Evolutionary conservation across 108 stramenopile species (phyloP), one percentile per base, ranked within the genome.

Genomic region (Asterionellopsis glacialis): DNA sequence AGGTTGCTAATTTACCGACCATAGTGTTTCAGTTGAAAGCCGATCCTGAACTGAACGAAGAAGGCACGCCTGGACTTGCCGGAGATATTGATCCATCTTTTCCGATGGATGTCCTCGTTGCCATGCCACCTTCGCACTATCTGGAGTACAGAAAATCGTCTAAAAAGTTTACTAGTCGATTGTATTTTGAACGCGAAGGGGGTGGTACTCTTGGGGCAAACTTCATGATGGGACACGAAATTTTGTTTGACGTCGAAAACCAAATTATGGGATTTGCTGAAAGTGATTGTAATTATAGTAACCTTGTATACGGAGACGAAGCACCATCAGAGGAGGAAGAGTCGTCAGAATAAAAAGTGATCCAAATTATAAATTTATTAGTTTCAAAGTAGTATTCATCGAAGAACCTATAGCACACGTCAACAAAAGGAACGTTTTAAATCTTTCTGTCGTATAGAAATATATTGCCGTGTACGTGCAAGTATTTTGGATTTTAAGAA

Each of bases 191-290:
- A 0, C 86, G 91, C 47, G 62, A 56, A 44, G 48, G 42, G 14
- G 54, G 56, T 57, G 49, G 66, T 16, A 65, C 74, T 9, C 41
- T 82, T 26, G 97, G 97, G 12, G 89, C 93, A 28, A 97, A 96
- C 63, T 81, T 91, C 49, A 89, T 97, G 75, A 78, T 79, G 76
- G 91, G 88, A 43, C 93, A 96, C 75, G 85, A 96, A 63, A 76
- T 95, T 14, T 57, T 93, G 1, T 97, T 97, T 73, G 92, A 96
- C 65, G 45, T 65, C 15, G 89, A 85, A 11, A 80, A 80, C 51
- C 56, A 66, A 12, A 66, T 82, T 1, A 65, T 98, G n/a, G 98
- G 98, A 51, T 96, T 93, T 75, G 91, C 95, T 14, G 90, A 88
- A 65, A 81, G 82, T 58, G 55, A 83, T 51, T 95, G 94, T 70